Percentiles rank a stretch among this genome's conserved stretches.
Conservation (phyloP, 129 eudicot genomes). For the Flaveria linearis region DNA sequence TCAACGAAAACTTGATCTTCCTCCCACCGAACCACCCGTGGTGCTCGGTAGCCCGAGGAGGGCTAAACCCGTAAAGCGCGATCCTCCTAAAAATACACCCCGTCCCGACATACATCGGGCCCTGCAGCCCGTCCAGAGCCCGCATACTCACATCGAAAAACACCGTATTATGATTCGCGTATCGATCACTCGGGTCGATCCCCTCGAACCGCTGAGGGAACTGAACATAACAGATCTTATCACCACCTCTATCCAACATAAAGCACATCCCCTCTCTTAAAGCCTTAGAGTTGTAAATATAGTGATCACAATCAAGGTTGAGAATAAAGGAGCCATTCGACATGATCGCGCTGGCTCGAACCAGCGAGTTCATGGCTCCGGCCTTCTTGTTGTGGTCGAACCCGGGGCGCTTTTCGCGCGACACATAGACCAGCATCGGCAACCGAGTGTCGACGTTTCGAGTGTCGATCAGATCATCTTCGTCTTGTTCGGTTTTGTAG, state of each 20-base stretch:
- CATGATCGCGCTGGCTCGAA: slow-evolving; percentile 22
- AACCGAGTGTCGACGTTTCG: slow-evolving; percentile 4
- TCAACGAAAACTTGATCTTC: slow-evolving; percentile 28
- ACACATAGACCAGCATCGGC: slow-evolving; percentile 10
- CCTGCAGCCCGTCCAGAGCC: slow-evolving; percentile 54
- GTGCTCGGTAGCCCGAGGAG: slow-evolving; percentile 49
- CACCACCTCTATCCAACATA: slow-evolving; percentile 58
- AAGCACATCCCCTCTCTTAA: slow-evolving; percentile 58
- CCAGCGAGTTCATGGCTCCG: slow-evolving; percentile 16
- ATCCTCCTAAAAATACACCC: slow-evolving; percentile 52
- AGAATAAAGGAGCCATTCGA: slow-evolving; percentile 17
- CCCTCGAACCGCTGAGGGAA: slow-evolving; percentile 23
- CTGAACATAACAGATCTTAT: slow-evolving; percentile 33
- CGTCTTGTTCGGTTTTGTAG: slow-evolving; percentile 33
- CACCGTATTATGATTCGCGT: slow-evolving; percentile 22
- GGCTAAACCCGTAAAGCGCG: slow-evolving; percentile 52
- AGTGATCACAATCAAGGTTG: slow-evolving; percentile 36
- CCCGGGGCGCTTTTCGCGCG: slow-evolving; percentile 19
- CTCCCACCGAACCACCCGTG: slow-evolving; percentile 36
- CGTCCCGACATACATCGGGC: slow-evolving; percentile 58
- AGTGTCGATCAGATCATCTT: slow-evolving; percentile 33
- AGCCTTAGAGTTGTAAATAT: slow-evolving; percentile 49
- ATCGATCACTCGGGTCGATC: slow-evolving; percentile 26
- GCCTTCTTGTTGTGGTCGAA: slow-evolving; percentile 20
- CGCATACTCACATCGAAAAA: slow-evolving; percentile 41